Evolutionary conservation across 306 rosid species (phyloP).

Genomic region (Mimosa pudica): DNA sequence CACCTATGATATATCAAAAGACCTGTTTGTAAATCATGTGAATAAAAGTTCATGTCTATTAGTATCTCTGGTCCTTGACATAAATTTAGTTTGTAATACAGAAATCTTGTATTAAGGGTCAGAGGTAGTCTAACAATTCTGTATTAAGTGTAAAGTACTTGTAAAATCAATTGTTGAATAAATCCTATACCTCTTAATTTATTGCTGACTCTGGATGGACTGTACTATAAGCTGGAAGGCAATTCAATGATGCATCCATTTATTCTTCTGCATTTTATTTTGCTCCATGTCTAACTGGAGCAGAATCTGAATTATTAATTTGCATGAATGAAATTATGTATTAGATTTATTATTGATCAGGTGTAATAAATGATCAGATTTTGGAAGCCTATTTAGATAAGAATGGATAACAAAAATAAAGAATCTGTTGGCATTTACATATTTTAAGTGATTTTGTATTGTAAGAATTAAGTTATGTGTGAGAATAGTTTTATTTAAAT

Average conservation of each 20-base stretch:
- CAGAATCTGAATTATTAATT: not conserved
- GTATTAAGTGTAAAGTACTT: not conserved
- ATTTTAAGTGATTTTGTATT: too few relatives aligned
- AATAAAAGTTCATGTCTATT: conserved; percentile 2
- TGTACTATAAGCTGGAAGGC: not conserved
- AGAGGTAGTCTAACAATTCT: not conserved
- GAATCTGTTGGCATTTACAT: too few relatives aligned
- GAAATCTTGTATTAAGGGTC: too few relatives aligned
- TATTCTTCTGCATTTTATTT: not conserved
- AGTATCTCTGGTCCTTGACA: too few relatives aligned
- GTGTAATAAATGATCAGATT: not conserved
- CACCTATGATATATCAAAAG: conserved; percentile 6
- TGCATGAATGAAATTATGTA: not conserved
- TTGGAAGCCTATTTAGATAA: too few relatives aligned
- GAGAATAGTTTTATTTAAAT: too few relatives aligned
- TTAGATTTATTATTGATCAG: not conserved
- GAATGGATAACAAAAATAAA: too few relatives aligned
- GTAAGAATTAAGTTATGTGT: too few relatives aligned
- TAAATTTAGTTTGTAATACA: too few relatives aligned
- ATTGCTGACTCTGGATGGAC: not conserved
- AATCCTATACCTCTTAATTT: conserved; percentile 1
- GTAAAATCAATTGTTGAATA: conserved; percentile 7
- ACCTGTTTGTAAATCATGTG: conserved; percentile 13
- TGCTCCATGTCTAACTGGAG: not conserved
- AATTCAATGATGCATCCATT: not conserved